These are phyloP conservation scores for Podospora comata DNA, from an alignment of 495 filamentous ascomycete genomes.

Conservation along the genomic window DNA sequence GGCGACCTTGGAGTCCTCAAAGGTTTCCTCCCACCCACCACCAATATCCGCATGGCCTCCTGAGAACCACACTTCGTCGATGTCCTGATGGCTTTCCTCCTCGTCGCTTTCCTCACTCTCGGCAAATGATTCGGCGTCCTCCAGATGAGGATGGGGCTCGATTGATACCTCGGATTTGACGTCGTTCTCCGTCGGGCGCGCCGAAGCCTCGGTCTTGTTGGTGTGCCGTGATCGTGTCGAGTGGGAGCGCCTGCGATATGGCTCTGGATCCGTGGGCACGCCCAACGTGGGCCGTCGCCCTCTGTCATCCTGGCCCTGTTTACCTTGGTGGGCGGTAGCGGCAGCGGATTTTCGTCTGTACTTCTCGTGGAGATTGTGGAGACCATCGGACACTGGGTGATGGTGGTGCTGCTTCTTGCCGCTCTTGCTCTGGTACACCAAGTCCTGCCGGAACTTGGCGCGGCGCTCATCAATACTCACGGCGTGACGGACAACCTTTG, in stretches of 20 bases:
- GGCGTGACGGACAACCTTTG: slow-evolving; percentile 66
- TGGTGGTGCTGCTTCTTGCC: slow-evolving; percentile 35
- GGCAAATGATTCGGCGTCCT: slow-evolving; percentile 33
- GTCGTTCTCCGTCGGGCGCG: slow-evolving; percentile 22
- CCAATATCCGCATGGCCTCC: slow-evolving; percentile 82
- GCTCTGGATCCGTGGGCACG: slow-evolving; percentile 25
- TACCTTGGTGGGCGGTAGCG: background rate
- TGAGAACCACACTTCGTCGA: slow-evolving; percentile 82
- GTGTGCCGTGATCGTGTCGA: slow-evolving; percentile 29
- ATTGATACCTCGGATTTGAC: slow-evolving; percentile 28
- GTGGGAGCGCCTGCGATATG: slow-evolving; percentile 48
- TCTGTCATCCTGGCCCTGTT: slow-evolving; percentile 8
- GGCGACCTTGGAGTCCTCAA: slow-evolving; percentile 55
- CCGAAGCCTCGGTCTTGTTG: slow-evolving; percentile 12
- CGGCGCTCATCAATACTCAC: slow-evolving; percentile 77
- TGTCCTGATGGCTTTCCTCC: slow-evolving; percentile 63
- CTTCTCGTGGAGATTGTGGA: slow-evolving; percentile 42
- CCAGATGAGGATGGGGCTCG: slow-evolving; percentile 26
- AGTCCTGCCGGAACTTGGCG: slow-evolving; percentile 65
- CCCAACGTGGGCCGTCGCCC: slow-evolving; percentile 21
- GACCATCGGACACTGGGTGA: slow-evolving; percentile 37
- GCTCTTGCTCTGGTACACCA: slow-evolving; percentile 59
- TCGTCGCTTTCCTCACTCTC: slow-evolving; percentile 45
- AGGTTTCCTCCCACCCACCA: slow-evolving; percentile 77
- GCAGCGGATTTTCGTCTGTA: slow-evolving; percentile 27